A percentile compares a stretch with the other conserved stretches of the same genome.
Conservation (phyloP, 108 stramenopile species). For the Parmales sp. region DNA sequence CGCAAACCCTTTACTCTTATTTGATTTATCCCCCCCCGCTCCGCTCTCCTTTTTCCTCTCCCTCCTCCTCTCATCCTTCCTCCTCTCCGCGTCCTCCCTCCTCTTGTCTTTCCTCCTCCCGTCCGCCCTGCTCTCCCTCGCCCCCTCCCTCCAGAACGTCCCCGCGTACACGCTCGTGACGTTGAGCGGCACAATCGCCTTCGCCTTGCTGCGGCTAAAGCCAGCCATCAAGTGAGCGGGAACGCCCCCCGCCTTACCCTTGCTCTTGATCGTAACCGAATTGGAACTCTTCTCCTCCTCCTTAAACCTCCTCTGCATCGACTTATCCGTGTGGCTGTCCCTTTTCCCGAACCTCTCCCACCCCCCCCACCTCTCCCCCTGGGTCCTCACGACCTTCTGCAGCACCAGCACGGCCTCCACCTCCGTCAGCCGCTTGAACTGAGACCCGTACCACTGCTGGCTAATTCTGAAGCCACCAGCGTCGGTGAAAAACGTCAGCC, state of each 20-base stretch:
- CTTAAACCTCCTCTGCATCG: background rate
- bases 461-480: background rate
- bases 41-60: background rate
- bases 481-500: background rate
- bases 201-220: background rate
- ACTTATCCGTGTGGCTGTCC: constrained; percentile 1
- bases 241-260: background rate
- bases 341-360: background rate
- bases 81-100: background rate
- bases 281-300: too few species aligned
- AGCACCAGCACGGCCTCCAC: background rate
- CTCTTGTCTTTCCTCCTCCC: background rate
- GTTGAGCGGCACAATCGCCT: background rate
- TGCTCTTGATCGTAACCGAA: background rate
- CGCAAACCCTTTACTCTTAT: background rate
- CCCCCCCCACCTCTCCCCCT: constrained; percentile 4
- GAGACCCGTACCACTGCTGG: constrained; percentile 1
- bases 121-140: background rate
- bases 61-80: background rate
- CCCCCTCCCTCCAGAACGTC: constrained; percentile 10
- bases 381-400: background rate
- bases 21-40: background rate
- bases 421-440: background rate
- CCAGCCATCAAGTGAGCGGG: background rate
- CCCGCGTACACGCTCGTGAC: background rate